Evolutionary conservation across 2,329 filamentous ascomycete species (phyloP), one percentile per base, ranked within the genome.

Genomic region (Aureobasidium sp.): DNA sequence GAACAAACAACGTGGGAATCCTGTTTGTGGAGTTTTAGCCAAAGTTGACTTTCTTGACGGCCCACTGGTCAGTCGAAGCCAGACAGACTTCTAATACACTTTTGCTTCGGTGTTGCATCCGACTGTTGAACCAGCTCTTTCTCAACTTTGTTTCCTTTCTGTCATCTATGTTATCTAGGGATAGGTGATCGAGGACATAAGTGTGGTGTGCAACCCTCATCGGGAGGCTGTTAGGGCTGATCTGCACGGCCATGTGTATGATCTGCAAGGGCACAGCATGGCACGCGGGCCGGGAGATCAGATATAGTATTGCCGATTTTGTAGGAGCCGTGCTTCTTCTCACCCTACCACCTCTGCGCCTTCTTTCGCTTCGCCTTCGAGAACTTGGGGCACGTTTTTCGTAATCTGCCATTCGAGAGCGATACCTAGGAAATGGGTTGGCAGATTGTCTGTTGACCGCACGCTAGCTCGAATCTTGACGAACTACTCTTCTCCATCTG

Each of bases 241-340:
- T 39, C 32, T 29, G 25, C 45, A 32, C 9, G 27, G 29, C 27
- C 29, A 10, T 48, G 27, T 8, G 45, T 4, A 7, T 13, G 49
- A 52, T 52, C 49, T 52, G 21, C 49, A 52, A 39, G 34, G 13
- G 34, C 32, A 37, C n/a, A 8, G 30, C 47, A 21, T 50, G 9
- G 37, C 29, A 16, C 25, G 39, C 53, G 53, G 53, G 8, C 53
- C 53, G 53, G 53, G 27, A 57, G 53, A 57, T 57, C 39, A 57
- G 41, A 57, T 45, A 45, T 25, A 44, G 16, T 57, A 30, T 13
- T 36, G 7, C 36, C 52, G 32, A 42, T 54, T 42, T 13, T 11
- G 52, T 30, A n/a, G n/a, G 39, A 30, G 37, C 50, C 42, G 45
- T 15, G 21, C 8, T 32, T n/a, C 45, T 44, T 11, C 39, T 29